A percentile compares a stretch with the other conserved stretches of the same genome.
phyloP scores from a whole-genome alignment of 2,329 filamentous ascomycete genomes.

The Dactylellina sp. region DNA sequence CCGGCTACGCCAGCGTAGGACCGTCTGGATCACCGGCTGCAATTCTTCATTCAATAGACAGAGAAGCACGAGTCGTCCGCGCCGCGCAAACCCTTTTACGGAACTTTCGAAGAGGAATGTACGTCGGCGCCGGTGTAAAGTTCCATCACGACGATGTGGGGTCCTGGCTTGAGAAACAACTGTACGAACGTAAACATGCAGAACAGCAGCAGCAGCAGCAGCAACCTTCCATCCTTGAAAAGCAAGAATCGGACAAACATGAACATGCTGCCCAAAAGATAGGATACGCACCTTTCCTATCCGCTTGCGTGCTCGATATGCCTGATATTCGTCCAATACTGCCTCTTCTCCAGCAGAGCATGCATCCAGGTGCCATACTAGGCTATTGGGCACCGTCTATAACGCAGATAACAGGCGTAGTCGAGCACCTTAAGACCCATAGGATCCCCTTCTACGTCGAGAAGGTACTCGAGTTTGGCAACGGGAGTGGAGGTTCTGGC shows the following conservation, averaged over 20 bases:
- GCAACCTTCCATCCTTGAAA: neutral
- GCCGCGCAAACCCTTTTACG: constrained; percentile 27
- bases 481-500: constrained; percentile 66
- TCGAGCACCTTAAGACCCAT: constrained; percentile 58
- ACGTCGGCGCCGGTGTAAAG: constrained; percentile 24
- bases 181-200: neutral
- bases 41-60: constrained; percentile 44
- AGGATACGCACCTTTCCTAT: constrained; percentile 22
- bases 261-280: no score
- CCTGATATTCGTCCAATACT: constrained; percentile 36
- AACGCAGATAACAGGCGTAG: constrained; percentile 31
- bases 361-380: constrained; percentile 36
- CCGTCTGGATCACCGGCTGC: constrained; percentile 1
- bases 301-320: constrained; percentile 51
- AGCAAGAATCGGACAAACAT: no score
- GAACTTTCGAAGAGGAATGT: constrained; percentile 38
- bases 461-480: constrained; percentile 71
- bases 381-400: constrained; percentile 53
- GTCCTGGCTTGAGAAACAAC: constrained; percentile 20
- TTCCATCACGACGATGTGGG: constrained; percentile 38
- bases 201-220: no score
- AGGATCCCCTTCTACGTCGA: constrained; percentile 65
- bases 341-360: constrained; percentile 14
- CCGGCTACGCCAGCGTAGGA: constrained; percentile 70
- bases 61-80: neutral